Evolutionary conservation across 83 land plant species (phyloP).

Genomic region (Picea engelmannii): DNA sequence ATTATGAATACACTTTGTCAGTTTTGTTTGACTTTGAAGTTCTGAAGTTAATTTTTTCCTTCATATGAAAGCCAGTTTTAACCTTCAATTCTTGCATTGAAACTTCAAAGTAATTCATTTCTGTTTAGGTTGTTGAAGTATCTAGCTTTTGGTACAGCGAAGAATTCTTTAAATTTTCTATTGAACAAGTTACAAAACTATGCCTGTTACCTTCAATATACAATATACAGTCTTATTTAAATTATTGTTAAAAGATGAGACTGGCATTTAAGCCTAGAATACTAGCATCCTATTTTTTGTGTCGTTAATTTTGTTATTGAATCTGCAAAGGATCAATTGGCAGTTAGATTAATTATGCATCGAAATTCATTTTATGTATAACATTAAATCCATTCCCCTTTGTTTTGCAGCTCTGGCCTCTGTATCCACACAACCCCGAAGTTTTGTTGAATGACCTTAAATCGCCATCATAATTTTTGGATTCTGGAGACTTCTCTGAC

Average conservation of each 20-base stretch:
- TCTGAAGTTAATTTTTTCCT: neutral
- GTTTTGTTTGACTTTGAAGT: neutral
- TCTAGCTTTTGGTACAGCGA: no score
- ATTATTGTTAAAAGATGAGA: no score
- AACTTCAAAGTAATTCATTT: neutral
- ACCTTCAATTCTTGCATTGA: neutral
- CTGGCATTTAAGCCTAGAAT: no score
- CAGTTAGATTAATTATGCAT: neutral
- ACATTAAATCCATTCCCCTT: neutral
- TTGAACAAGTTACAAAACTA: no score
- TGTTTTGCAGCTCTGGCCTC: conserved; percentile 80
- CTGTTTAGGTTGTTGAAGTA: neutral
- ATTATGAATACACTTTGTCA: neutral
- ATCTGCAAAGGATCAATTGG: neutral
- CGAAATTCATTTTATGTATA: neutral
- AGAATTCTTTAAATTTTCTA: no score
- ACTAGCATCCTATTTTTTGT: no score
- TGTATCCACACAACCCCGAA: conserved; percentile 51
- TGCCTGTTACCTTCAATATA: no score
- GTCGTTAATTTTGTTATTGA: no score
- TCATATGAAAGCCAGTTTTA: neutral
- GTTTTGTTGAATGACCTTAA: no score
- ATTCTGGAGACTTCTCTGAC: no score
- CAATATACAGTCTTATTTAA: no score
- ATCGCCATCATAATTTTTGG: no score